Base-by-base conservation (phyloP, 768 basidiomycete genomes). In the Podaxis sp. region DNA sequence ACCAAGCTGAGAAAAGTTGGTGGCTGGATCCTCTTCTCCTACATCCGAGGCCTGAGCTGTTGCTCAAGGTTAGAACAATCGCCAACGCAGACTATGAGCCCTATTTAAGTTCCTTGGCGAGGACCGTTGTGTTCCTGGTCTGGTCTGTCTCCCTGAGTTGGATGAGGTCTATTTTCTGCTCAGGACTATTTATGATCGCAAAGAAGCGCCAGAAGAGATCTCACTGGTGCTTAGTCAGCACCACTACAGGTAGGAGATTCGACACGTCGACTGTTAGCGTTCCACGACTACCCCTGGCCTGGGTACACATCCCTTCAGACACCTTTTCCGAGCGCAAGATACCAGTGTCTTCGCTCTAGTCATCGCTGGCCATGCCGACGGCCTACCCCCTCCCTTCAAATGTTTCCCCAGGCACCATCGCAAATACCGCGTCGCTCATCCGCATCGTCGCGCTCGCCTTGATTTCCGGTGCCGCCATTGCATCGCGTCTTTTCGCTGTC, bases 401-500 rank as follows among this genome's bases (percentile, higher is more conserved):
- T 65, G 62, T 92, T 59, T 85, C 92, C 4, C 82, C 86, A 37
- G 74, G 83, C 61, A 88, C 91, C 46, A 85, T 95, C 67, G 77
- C 84, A 55, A 97, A 98, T 68, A 90, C 92, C n/a, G 85, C 89
- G 44, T 94, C 94, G 54, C 81, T 98, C 66, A 79, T 99, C 66
- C 88, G 93, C 65, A 93, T 96, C 64, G 82, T 97, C 65, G 90
- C 95, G 23, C 88, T 99, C 59, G 81, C 84, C 14, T 80, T 96
- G 70, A 98, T 98, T 68, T 94, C 94, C 58, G 94, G 84, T 66
- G 94, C 95, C 68, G 95, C 97, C 23, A 91, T 98, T 69, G 89
- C 95, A 36, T 96, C 95, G 61, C 88, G 97, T 73, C 81, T 98
- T 69, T 99, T 99, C 70, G 96, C 97, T 64, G 97, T 99, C 68